Conservation (phyloP, 768 basidiomycete species). For the Lactarius vividus region DNA sequence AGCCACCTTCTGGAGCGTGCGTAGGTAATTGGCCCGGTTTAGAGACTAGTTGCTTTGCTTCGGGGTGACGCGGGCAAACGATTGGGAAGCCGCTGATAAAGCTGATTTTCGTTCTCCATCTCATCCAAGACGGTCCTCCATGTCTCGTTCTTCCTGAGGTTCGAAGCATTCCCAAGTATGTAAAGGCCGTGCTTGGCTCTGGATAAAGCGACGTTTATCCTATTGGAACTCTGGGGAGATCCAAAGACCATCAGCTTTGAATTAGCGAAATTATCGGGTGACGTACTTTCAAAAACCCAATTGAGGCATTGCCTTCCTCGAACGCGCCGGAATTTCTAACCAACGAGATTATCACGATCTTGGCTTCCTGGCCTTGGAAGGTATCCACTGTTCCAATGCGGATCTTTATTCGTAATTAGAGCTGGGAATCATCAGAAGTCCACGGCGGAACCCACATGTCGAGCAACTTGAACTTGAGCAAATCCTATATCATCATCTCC, state of each 20-base stretch:
- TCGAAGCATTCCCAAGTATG: conserved; percentile 65
- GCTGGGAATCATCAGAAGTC: background rate
- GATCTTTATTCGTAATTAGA: conserved; percentile 41
- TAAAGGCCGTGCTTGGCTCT: conserved; percentile 72
- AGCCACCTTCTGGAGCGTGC: conserved; percentile 33
- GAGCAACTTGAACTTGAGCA: conserved; percentile 51
- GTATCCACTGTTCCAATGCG: conserved; percentile 73
- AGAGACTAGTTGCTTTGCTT: background rate
- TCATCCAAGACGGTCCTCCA: conserved; percentile 61
- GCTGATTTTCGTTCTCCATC: conserved; percentile 44
- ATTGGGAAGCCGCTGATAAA: conserved; percentile 16
- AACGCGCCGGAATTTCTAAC: conserved; percentile 65
- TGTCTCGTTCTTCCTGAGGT: conserved; percentile 51
- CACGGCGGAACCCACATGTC: conserved; percentile 41
- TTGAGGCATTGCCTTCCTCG: conserved; percentile 38
- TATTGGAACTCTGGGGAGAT: conserved; percentile 33
- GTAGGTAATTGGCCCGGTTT: conserved; percentile 22
- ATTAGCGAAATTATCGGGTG: background rate
- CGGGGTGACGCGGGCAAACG: conserved; percentile 26
- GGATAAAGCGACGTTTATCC: conserved; percentile 60
- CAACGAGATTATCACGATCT: conserved; percentile 69
- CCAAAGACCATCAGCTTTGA: conserved; percentile 34
- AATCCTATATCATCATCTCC: conserved; percentile 39
- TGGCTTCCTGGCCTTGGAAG: conserved; percentile 74
- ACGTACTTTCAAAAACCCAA: conserved; percentile 72